phyloP scores from a whole-genome alignment of 1,284 basidiomycete genomes.

The Papiliotrema fonsecae region DNA sequence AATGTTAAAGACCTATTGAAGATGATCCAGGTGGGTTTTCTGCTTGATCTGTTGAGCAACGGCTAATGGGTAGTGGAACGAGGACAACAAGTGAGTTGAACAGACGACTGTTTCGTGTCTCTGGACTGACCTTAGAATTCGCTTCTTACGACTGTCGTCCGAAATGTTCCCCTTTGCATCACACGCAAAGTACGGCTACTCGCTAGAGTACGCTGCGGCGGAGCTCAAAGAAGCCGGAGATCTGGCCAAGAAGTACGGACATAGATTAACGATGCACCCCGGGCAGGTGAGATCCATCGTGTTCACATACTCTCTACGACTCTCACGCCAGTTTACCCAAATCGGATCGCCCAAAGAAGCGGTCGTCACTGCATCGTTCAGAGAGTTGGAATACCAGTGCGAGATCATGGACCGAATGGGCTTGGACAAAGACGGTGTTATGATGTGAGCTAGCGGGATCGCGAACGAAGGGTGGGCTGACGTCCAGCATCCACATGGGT shows the following conservation, averaged over 20 bases:
- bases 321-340: conserved; percentile 61
- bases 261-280: conserved; percentile 79
- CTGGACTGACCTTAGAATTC: conserved; percentile 53
- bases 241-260: conserved; percentile 69
- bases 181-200: conserved; percentile 75
- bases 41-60: background rate
- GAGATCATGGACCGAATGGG: conserved; percentile 83
- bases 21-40: conserved; percentile 54
- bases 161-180: conserved; percentile 90
- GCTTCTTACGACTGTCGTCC: conserved; percentile 76
- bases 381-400: conserved; percentile 77
- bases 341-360: conserved; percentile 68
- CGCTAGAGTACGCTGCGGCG: conserved; percentile 52
- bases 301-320: conserved; percentile 4
- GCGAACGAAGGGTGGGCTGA: background rate
- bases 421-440: conserved; percentile 39
- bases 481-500: conserved; percentile 50
- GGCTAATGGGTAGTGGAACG: conserved; percentile 63
- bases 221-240: conserved; percentile 55
- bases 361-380: conserved; percentile 68
- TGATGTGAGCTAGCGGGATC: conserved; percentile 29
- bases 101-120: conserved; percentile 2
- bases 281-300: conserved; percentile 64
- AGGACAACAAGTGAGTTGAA: conserved; percentile 58
- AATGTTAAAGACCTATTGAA: conserved; percentile 67